Evolutionary conservation across 768 basidiomycete species (phyloP).

Genomic region (Boletales sp.): DNA sequence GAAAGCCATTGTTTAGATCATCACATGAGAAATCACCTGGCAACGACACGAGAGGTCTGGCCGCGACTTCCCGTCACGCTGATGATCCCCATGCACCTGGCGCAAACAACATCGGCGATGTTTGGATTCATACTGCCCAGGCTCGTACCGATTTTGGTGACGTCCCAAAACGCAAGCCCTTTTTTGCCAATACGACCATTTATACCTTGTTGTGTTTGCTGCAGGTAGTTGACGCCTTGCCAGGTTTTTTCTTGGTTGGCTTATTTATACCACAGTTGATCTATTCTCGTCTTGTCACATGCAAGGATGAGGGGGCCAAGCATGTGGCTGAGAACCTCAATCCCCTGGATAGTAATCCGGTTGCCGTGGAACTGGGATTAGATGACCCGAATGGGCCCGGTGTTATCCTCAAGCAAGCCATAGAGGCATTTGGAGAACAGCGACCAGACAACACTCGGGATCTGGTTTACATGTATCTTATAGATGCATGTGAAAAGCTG

Average conservation of each 20-base stretch:
- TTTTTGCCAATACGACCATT: constrained; percentile 91
- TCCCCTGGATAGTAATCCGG: constrained; percentile 68
- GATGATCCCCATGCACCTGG: background rate
- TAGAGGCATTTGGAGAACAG: constrained; percentile 55
- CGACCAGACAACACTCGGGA: constrained; percentile 47
- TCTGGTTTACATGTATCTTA: constrained; percentile 82
- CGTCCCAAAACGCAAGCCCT: constrained; percentile 46
- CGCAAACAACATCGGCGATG: constrained; percentile 35
- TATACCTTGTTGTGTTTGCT: constrained; percentile 86
- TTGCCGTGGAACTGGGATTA: constrained; percentile 80
- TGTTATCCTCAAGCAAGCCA: constrained; percentile 60
- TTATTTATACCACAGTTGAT: constrained; percentile 55
- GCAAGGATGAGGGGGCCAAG: constrained; percentile 76
- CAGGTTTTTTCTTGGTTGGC: constrained; percentile 1
- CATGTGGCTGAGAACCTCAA: constrained; percentile 66
- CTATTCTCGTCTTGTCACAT: constrained; percentile 81
- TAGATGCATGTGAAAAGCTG: constrained; percentile 88
- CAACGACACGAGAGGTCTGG: constrained; percentile 20
- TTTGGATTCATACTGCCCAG: constrained; percentile 52
- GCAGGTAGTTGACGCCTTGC: constrained; percentile 51
- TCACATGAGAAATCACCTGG: constrained; percentile 54
- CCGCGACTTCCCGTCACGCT: constrained; percentile 3
- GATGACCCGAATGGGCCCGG: constrained; percentile 79
- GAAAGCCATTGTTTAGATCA: constrained; percentile 77
- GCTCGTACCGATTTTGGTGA: constrained; percentile 25